A percentile compares a stretch with the other conserved stretches of the same genome.
phyloP scores from a whole-genome alignment of 495 filamentous ascomycete species.

The Penicillium chermesinum region DNA sequence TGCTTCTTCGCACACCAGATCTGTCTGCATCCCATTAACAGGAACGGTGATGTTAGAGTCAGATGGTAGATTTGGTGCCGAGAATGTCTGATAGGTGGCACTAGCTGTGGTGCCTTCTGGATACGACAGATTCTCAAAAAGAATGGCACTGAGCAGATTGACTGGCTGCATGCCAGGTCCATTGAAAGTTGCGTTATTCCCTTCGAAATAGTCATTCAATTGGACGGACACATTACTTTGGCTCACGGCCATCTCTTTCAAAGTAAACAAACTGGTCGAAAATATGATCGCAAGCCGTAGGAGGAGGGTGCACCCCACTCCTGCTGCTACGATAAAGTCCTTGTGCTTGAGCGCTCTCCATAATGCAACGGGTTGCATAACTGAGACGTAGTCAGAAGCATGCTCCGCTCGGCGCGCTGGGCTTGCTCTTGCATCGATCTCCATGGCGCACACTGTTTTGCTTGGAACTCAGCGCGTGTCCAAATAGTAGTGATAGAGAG shows the following conservation, averaged over 20 bases:
- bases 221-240: slow-evolving; percentile 1
- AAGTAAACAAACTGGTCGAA: slow-evolving; percentile 11
- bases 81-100: slow-evolving; percentile 10
- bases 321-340: slow-evolving; percentile 4
- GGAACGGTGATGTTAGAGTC: slow-evolving; percentile 2
- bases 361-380: slow-evolving; percentile 8
- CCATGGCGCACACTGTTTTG: slow-evolving; percentile 34
- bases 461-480: no score
- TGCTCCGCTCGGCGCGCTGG: slow-evolving; percentile 6
- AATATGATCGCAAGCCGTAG: slow-evolving; percentile 12
- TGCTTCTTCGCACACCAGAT: slow-evolving; percentile 12
- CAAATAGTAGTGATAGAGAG: no score
- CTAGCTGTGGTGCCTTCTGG: slow-evolving; percentile 4
- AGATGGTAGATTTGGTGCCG: slow-evolving; percentile 1
- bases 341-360: slow-evolving; percentile 4
- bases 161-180: neutral
- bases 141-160: slow-evolving; percentile 6
- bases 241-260: slow-evolving; percentile 1
- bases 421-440: slow-evolving; percentile 11
- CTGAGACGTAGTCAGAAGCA: slow-evolving; percentile 13
- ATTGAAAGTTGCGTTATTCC: neutral
- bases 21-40: slow-evolving; percentile 13
- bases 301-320: neutral
- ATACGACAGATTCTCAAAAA: slow-evolving; percentile 9
- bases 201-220: no score